A percentile compares a stretch with the other conserved stretches of the same genome.
Evolutionary conservation across 345 rosid genomes (phyloP).

Genomic region (Salix udensis): DNA sequence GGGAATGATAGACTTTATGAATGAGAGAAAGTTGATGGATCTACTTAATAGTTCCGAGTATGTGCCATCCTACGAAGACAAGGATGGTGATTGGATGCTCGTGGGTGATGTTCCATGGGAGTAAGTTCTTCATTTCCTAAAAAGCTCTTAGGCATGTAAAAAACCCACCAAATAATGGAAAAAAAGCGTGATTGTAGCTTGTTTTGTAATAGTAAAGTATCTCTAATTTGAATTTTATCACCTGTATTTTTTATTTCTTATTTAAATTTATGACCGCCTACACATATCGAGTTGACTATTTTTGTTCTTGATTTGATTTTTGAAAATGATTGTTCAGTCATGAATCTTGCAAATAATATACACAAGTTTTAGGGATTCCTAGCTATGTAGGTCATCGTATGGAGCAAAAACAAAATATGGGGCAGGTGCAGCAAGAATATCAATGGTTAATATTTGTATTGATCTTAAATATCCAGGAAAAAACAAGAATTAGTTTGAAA

Average conservation of each 20-base stretch:
- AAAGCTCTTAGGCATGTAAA: neutral
- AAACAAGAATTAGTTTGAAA: neutral
- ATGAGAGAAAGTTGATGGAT: conserved; percentile 89
- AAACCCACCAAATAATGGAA: neutral
- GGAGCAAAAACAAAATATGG: no score
- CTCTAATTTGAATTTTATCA: no score
- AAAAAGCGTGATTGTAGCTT: neutral
- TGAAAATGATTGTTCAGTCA: no score
- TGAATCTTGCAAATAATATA: no score
- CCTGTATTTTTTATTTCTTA: no score
- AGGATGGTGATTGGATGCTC: conserved; percentile 99
- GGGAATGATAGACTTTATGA: conserved; percentile 99
- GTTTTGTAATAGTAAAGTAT: no score
- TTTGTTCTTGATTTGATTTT: no score
- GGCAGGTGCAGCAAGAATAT: neutral
- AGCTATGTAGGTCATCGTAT: no score
- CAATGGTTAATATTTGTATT: neutral
- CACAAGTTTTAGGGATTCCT: no score
- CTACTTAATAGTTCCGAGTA: conserved; percentile 82
- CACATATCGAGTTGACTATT: no score
- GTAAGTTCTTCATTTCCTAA: conserved; percentile 43
- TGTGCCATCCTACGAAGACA: conserved; percentile 94
- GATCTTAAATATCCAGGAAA: neutral
- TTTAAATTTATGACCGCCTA: no score
- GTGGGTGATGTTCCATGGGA: conserved; percentile 99